These are phyloP conservation scores for Fusarium goolgardi DNA, from an alignment of 2,329 filamentous ascomycete genomes.

Conservation along the genomic window DNA sequence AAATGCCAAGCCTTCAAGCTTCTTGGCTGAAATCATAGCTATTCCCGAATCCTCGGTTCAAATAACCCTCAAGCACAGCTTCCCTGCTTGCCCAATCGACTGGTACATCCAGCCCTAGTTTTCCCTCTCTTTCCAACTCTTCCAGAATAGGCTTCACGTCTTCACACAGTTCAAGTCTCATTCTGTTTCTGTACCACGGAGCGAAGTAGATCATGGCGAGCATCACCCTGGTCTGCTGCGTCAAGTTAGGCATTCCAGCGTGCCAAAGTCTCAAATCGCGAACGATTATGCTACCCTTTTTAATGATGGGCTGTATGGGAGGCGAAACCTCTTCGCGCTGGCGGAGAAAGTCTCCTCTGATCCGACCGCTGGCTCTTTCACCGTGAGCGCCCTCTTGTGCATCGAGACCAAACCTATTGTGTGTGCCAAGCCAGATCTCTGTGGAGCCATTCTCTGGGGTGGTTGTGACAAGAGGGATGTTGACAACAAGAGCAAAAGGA, in stretches of 20 bases:
- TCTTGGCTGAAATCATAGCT: conserved; percentile 70
- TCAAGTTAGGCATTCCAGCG: conserved; percentile 70
- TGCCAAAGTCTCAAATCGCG: conserved; percentile 73
- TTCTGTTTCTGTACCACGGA: conserved; percentile 67
- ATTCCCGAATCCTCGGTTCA: conserved; percentile 69
- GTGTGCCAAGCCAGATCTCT: conserved; percentile 70
- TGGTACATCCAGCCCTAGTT: conserved; percentile 60
- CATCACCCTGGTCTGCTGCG: conserved; percentile 65
- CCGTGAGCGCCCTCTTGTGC: conserved; percentile 63
- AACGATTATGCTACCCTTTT: conserved; percentile 67
- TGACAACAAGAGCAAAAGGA: conserved; percentile 67
- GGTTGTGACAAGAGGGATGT: conserved; percentile 64
- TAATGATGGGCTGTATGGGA: conserved; percentile 62
- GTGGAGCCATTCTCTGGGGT: conserved; percentile 65
- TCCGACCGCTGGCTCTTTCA: conserved; percentile 63
- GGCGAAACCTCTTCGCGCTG: conserved; percentile 53
- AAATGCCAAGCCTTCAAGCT: conserved; percentile 33
- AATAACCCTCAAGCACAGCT: conserved; percentile 59
- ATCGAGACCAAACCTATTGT: conserved; percentile 51
- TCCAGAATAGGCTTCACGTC: conserved; percentile 61
- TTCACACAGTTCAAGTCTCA: conserved; percentile 65
- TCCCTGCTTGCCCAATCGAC: conserved; percentile 60
- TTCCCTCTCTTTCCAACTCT: conserved; percentile 53
- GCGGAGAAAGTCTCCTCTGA: conserved; percentile 56
- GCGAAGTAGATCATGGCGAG: conserved; percentile 71